Percentiles rank a stretch among this genome's conserved stretches.
phyloP scores from a whole-genome alignment of 192 early-diverging fungal genomes.

The Coemansia sp. region DNA sequence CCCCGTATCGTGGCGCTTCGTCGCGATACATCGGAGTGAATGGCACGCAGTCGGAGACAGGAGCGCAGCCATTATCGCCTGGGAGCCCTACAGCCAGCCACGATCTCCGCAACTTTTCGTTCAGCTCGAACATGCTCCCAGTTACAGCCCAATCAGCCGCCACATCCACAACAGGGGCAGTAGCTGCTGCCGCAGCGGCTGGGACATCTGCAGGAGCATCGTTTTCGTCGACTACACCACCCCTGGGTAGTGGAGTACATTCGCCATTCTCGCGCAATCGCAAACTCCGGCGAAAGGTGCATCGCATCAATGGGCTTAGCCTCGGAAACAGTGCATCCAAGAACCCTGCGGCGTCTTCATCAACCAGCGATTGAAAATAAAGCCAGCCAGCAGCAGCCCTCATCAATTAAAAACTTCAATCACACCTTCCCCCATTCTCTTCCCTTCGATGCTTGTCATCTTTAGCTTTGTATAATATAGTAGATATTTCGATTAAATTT shows the following conservation, averaged over 20 bases:
- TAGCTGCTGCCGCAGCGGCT: neutral
- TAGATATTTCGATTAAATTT: neutral
- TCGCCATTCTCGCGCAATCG: conserved; percentile 52
- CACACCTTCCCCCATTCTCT: neutral
- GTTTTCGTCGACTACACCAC: conserved; percentile 33
- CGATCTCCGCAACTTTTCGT: conserved; percentile 15
- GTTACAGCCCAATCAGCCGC: neutral
- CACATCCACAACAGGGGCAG: neutral
- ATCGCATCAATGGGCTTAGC: conserved; percentile 29
- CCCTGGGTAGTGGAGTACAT: conserved; percentile 29
- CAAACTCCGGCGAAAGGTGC: conserved; percentile 44
- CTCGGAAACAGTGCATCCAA: conserved; percentile 3
- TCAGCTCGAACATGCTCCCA: conserved; percentile 14
- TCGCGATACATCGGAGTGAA: neutral
- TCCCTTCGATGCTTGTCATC: neutral
- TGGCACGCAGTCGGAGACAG: conserved; percentile 8
- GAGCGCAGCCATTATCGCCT: conserved; percentile 22
- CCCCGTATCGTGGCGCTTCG: conserved; percentile 13
- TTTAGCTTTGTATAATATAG: neutral
- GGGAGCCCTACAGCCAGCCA: conserved; percentile 5
- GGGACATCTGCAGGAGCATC: conserved; percentile 10
- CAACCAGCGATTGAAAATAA: neutral
- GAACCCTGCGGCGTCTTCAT: neutral
- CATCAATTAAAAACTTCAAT: neutral
- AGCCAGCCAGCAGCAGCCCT: neutral